Base-by-base conservation (phyloP, 768 basidiomycete genomes). In the Suillus variegatus region DNA sequence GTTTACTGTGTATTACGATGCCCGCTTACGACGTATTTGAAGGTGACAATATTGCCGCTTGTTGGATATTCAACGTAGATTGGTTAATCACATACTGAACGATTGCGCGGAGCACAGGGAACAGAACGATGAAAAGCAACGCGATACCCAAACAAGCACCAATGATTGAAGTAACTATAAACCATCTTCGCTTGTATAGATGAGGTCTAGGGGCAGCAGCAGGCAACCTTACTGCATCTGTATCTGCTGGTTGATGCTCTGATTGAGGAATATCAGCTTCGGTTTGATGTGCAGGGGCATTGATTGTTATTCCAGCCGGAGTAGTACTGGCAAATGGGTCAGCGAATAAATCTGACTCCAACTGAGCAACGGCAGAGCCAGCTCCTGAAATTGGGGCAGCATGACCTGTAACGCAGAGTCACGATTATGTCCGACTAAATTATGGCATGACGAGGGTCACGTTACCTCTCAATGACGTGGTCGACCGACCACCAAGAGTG, bases 71-170 rank as follows among this genome's bases (percentile, higher is more conserved):
- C 41, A 92, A 77, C 25, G 80, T 80, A 41, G 84, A 76, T 44
- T 80, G 79, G 64, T 89, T 85, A 18, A 91, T 82, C 47, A 91
- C 84, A 49, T 86, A 81, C 67, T 89, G 88, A 22, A 85, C 82
- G 67, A 91, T 88, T 54, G 89, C 89, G 60, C 77, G 82, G 64
- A 91, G 80, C 63, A 91, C 87, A 7, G 90, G 90, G 73, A 85
- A 91, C 28, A 92, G 74, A 13, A 91, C 56, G 66, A 91, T 84
- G 75, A 91, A 92, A 22, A 91, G 74, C 44, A 91, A 72, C 18
- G 82, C 87, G 62, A 92, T 89, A 43, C 79, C 85, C 18, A 91
- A 70, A 6, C 84, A 81, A 20, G 82, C 75, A 4, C 80, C 70
- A 36, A 90, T 79, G 66, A 86, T 71, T 61, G 81, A 79, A 36